phyloP scores from a whole-genome alignment of 1,284 basidiomycete genomes.

The Stygiomarasmius scandens region DNA sequence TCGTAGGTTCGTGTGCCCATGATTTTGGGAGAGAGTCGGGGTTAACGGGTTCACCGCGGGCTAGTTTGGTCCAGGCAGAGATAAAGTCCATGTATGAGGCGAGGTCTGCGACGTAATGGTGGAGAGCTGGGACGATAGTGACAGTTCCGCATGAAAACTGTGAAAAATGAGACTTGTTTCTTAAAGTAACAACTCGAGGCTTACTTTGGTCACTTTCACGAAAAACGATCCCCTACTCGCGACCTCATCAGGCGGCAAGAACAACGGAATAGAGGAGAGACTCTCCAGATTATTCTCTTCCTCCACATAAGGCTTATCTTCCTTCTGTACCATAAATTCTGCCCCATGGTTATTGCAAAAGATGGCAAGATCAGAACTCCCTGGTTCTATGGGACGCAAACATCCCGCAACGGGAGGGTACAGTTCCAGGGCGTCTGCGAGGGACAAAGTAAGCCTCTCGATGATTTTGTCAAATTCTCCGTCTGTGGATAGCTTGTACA shows the following conservation, averaged over 20 bases:
- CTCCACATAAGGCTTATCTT: not conserved
- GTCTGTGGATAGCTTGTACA: conserved; percentile 1
- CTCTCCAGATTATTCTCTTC: not conserved
- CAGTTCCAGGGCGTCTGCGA: conserved; percentile 12
- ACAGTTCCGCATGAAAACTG: conserved; percentile 16
- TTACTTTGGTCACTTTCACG: conserved; percentile 10
- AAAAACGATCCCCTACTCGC: not conserved
- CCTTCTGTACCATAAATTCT: conserved; percentile 1
- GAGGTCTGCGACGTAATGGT: conserved; percentile 13
- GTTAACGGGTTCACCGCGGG: conserved; percentile 2
- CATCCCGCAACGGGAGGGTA: conserved; percentile 9
- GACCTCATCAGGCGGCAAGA: not conserved
- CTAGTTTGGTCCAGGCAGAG: conserved; percentile 6
- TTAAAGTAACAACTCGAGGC: too few relatives aligned
- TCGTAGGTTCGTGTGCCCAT: conserved; percentile 4
- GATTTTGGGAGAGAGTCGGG: not conserved
- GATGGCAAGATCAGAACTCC: not conserved
- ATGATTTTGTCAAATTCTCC: not conserved
- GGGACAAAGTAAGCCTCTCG: not conserved
- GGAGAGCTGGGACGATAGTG: not conserved
- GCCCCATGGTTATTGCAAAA: conserved; percentile 8
- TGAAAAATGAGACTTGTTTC: not conserved
- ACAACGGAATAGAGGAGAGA: not conserved
- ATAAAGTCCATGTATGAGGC: conserved; percentile 11
- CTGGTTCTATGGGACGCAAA: conserved; percentile 1